These are phyloP conservation scores for Sophora flavescens DNA, from an alignment of 306 rosid species.

Conservation along the genomic window DNA sequence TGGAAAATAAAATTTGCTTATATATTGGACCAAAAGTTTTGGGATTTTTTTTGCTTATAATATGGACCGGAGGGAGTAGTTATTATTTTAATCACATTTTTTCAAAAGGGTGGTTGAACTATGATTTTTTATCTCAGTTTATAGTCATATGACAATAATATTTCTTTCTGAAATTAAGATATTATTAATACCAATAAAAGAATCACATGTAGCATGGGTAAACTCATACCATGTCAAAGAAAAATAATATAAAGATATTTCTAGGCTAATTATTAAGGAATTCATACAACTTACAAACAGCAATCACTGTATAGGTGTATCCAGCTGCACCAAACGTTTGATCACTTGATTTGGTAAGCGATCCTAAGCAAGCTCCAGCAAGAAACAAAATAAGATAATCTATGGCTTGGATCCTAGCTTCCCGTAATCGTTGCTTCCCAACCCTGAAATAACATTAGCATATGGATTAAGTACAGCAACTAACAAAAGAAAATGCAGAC, in stretches of 20 bases:
- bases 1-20: too few species aligned
- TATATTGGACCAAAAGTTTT: too few species aligned
- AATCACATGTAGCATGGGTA: background rate
- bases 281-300: conserved; percentile 77
- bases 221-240: background rate
- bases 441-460: conserved; percentile 59
- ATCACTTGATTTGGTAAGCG: conserved; percentile 70
- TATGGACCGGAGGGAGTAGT: too few species aligned
- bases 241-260: too few species aligned
- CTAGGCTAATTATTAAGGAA: background rate
- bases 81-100: background rate
- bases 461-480: conserved; percentile 37
- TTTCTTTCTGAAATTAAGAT: background rate
- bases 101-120: background rate
- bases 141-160: background rate
- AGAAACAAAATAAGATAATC: conserved; percentile 92
- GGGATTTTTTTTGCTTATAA: too few species aligned
- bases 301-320: conserved; percentile 87
- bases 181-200: too few species aligned
- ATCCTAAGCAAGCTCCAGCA: conserved; percentile 98
- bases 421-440: conserved; percentile 89
- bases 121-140: background rate
- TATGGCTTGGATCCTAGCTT: conserved; percentile 82
- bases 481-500: conserved; percentile 24
- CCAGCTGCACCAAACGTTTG: conserved; percentile 79